A percentile compares a stretch with the other conserved stretches of the same genome.
Conservation (phyloP, 371 early-diverging fungal species). For the Lichtheimia ornata region DNA sequence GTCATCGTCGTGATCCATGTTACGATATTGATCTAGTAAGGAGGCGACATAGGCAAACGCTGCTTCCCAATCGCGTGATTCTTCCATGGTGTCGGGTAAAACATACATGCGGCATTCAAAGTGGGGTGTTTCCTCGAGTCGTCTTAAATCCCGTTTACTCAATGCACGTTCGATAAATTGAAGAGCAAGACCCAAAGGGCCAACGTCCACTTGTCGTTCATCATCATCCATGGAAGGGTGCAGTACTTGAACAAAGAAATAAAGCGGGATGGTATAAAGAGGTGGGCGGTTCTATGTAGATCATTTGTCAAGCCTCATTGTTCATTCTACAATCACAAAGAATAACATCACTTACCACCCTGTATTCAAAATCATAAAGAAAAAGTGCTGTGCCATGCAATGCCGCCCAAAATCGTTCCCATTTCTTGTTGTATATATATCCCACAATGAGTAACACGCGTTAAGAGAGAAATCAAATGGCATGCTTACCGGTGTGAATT, state of each 20-base stretch:
- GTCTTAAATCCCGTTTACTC: conserved; percentile 1
- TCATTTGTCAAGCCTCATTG: neutral
- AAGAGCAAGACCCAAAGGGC: conserved; percentile 38
- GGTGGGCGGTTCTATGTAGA: conserved; percentile 28
- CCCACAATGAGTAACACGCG: neutral
- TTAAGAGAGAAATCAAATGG: neutral
- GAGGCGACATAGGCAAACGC: conserved; percentile 25
- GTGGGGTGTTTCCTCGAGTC: conserved; percentile 13
- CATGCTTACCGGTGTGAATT: conserved; percentile 37
- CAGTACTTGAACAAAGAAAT: conserved; percentile 26
- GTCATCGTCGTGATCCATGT: conserved; percentile 5
- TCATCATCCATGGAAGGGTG: conserved; percentile 46
- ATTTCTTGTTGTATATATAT: conserved; percentile 24
- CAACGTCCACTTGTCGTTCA: conserved; percentile 48
- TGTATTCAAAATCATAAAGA: conserved; percentile 52
- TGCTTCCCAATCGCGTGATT: conserved; percentile 36
- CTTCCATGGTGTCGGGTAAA: conserved; percentile 34
- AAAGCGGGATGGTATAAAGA: conserved; percentile 32
- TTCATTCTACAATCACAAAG: neutral
- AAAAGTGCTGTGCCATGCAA: conserved; percentile 32
- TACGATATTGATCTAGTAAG: conserved; percentile 19
- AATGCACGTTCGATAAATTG: conserved; percentile 35
- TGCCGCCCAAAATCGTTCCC: conserved; percentile 48
- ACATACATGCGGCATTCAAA: conserved; percentile 48
- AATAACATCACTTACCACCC: conserved; percentile 25